Evolutionary conservation across 1,284 basidiomycete genomes (phyloP).

Genomic region (Boletus putidus): DNA sequence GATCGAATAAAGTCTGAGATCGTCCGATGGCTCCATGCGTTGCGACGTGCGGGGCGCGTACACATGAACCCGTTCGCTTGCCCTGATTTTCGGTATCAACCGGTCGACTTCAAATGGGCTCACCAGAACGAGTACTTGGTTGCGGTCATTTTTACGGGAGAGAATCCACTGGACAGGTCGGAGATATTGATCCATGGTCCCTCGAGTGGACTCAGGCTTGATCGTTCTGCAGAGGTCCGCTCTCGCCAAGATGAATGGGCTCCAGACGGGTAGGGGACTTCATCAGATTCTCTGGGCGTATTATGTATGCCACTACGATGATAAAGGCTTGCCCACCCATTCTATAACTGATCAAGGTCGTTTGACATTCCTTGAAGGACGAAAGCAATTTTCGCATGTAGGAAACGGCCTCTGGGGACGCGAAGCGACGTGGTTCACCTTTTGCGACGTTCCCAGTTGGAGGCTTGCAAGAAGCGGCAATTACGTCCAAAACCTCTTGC

Average conservation of each 20-base stretch:
- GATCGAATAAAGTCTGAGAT: no score
- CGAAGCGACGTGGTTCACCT: slow-evolving; percentile 67
- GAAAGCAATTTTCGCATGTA: slow-evolving; percentile 48
- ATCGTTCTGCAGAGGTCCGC: no score
- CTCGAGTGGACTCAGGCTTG: no score
- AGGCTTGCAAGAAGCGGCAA: slow-evolving; percentile 83
- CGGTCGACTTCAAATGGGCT: not conserved
- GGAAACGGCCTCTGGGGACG: slow-evolving; percentile 67
- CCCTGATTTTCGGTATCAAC: not conserved
- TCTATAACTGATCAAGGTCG: no score
- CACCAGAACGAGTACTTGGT: not conserved
- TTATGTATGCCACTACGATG: no score
- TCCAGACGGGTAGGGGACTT: no score
- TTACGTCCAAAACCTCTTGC: slow-evolving; percentile 84
- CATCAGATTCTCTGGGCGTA: no score
- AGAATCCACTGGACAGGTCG: not conserved
- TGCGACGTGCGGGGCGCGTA: not conserved
- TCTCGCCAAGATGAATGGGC: not conserved
- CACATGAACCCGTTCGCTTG: not conserved
- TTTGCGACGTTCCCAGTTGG: slow-evolving; percentile 67
- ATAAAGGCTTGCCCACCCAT: no score
- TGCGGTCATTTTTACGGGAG: not conserved
- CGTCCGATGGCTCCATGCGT: no score
- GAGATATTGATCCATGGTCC: no score
- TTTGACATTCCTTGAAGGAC: no score